Evolutionary conservation across 257 asterid genomes (phyloP).

Genomic region (Cordia subcordata): DNA sequence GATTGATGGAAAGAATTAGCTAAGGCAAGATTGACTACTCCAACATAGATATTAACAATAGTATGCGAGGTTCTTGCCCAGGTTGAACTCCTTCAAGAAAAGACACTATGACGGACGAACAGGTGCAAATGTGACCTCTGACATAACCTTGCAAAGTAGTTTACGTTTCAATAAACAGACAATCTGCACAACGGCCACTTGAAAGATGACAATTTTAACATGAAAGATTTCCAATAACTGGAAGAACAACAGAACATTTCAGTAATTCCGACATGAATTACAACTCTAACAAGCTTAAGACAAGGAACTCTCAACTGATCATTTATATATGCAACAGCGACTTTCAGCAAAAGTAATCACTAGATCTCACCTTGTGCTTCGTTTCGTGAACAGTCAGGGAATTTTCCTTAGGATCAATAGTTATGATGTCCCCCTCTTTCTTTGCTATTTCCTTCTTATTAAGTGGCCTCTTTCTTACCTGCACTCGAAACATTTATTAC

Average conservation of each 20-base stretch:
- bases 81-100: too few species aligned
- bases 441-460: constrained; percentile 34
- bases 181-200: too few species aligned
- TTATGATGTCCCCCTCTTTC: constrained; percentile 32
- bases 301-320: not conserved
- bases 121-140: too few species aligned
- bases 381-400: constrained; percentile 30
- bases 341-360: not conserved
- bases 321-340: not conserved
- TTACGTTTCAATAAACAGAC: too few species aligned
- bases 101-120: too few species aligned
- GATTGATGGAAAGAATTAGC: too few species aligned
- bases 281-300: not conserved
- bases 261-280: not conserved
- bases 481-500: not conserved
- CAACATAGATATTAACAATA: too few species aligned
- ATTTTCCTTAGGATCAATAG: constrained; percentile 18
- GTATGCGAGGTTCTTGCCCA: too few species aligned
- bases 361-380: constrained; percentile 26
- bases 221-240: too few species aligned
- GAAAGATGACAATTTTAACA: too few species aligned
- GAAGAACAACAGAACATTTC: not conserved
- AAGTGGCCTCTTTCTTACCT: constrained; percentile 40
- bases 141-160: too few species aligned
- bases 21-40: too few species aligned